Evolutionary conservation across 2,329 filamentous ascomycete genomes (phyloP), one percentile per base, ranked within the genome.

Genomic region (Claviceps pusilla): DNA sequence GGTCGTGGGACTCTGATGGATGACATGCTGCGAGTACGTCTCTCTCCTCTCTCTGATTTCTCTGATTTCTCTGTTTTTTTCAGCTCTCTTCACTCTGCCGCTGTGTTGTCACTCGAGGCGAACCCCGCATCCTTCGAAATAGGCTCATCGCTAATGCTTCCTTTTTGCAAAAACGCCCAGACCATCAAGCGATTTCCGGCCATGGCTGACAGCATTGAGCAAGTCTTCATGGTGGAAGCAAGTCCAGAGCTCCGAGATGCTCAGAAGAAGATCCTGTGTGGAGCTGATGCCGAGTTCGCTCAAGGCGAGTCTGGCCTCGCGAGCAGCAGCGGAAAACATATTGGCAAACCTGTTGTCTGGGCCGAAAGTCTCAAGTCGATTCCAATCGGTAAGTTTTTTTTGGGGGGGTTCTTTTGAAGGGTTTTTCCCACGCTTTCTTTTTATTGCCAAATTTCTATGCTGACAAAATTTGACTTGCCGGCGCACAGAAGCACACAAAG

Each of bases 1-100:
- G 93, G 93, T 12, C 82, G 91, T 67, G 93, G 93, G 14, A 98
- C 93, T 14, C 73, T 98, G 62, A 98, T 98, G 91, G 88, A 91
- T 70, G 93, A 98, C 73, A 87, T 97, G 71, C 71, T 98, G 60
- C 78, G 93, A 62, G 89, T 93, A 75, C 67, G 83, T 57, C 14
- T 43, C 24, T 45, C 10, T 9, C 9, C 24, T 16, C 7, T 24
- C 39, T 42, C 6, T 33, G 12, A 10, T 51, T 12, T 31, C 16
- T 46, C 29, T 45, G 28, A 31, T 16, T 4, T 24, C 39, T 42
- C 6, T 33, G 12, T 6, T 45, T 12, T 24, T 24, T 24, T 24
- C 24, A 24, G 24, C 24, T 24, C 24, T 24, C 24, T 24, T 24
- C 24, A 24, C 24, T 24, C 24, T 24, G 24, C 24, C 24, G 24